Conservation (phyloP, 805 yeast genomes). For the Candida hispaniensis region DNA sequence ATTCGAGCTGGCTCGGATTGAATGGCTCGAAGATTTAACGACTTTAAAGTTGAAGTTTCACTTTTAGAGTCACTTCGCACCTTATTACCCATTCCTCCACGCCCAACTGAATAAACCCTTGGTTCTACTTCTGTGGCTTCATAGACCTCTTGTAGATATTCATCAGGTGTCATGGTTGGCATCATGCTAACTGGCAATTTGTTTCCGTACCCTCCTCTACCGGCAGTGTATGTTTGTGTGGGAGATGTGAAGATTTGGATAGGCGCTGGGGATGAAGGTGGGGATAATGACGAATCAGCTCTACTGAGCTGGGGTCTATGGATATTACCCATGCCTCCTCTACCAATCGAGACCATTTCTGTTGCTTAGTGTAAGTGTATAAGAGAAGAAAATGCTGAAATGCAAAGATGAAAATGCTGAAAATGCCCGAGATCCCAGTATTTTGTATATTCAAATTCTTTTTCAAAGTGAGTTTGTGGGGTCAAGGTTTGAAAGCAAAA, state of each 20-base stretch:
- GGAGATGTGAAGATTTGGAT: conserved; percentile 30
- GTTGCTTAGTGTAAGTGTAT: background rate
- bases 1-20: conserved; percentile 11
- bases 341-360: conserved; percentile 26
- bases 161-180: conserved; percentile 26
- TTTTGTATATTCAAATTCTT: too few species aligned
- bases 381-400: background rate
- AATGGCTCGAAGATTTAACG: conserved; percentile 11
- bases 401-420: too few species aligned
- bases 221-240: conserved; percentile 27
- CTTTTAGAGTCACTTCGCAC: conserved; percentile 16
- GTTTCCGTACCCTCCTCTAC: conserved; percentile 34
- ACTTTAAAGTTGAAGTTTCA: conserved; percentile 2
- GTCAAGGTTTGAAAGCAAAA: too few species aligned
- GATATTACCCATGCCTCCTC: conserved; percentile 28
- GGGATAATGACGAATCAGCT: conserved; percentile 20
- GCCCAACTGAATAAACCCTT: conserved; percentile 28
- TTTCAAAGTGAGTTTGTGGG: too few species aligned
- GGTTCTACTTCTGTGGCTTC: conserved; percentile 27
- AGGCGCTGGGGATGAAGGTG: conserved; percentile 29
- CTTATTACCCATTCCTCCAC: conserved; percentile 32
- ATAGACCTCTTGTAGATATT: conserved; percentile 28
- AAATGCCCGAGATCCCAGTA: too few species aligned
- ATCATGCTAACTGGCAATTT: conserved; percentile 26
- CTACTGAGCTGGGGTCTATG: conserved; percentile 1